Conservation (phyloP, 352 stramenopile genomes). For the Pythium chondricola region DNA sequence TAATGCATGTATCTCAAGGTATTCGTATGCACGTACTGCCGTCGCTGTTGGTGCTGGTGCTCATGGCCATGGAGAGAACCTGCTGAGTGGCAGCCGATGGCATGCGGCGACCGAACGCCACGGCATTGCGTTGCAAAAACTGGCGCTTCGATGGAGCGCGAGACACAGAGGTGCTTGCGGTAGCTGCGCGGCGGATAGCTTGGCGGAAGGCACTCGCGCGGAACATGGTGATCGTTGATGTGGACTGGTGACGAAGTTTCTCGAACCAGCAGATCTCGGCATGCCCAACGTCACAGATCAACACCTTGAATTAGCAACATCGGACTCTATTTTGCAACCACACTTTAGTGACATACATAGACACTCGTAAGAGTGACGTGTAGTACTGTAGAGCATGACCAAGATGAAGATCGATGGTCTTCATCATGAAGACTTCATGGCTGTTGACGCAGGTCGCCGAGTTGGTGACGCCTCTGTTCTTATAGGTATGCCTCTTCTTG, state of each 20-base stretch:
- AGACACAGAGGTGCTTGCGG: background rate
- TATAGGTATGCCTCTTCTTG: no score
- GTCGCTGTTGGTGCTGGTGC: slow-evolving; percentile 5
- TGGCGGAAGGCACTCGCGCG: slow-evolving; percentile 35
- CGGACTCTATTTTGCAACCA: background rate
- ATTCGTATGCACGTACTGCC: background rate
- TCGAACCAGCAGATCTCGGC: slow-evolving; percentile 14
- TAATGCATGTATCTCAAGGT: background rate
- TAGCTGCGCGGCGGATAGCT: slow-evolving; percentile 27
- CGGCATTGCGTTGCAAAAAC: slow-evolving; percentile 14
- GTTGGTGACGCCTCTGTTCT: no score
- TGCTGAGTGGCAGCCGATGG: slow-evolving; percentile 11
- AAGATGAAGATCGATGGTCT: no score
- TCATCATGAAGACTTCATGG: no score
- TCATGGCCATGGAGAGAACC: slow-evolving; percentile 14
- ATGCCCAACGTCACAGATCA: slow-evolving; percentile 1
- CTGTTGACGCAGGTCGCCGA: no score
- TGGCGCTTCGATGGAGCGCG: slow-evolving; percentile 2
- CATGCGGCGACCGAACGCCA: background rate
- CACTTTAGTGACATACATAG: background rate
- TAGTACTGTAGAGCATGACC: no score
- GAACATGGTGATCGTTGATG: slow-evolving; percentile 31
- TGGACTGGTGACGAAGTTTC: slow-evolving; percentile 17
- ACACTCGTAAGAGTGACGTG: no score
- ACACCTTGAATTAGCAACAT: slow-evolving; percentile 5